These are phyloP conservation scores for Colletotrichum coccodes DNA, from an alignment of 2,329 filamentous ascomycete species.

Conservation along the genomic window DNA sequence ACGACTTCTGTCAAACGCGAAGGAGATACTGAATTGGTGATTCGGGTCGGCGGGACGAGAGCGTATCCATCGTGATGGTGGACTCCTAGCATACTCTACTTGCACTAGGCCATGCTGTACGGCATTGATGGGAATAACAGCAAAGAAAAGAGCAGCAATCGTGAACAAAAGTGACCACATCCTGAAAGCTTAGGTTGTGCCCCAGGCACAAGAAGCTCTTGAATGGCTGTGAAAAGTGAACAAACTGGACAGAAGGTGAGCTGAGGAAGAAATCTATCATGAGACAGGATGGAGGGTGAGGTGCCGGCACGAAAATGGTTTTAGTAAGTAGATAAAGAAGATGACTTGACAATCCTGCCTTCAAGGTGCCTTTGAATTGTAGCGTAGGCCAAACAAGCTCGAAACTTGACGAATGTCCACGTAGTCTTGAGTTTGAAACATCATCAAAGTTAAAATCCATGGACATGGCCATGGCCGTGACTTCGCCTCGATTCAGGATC, in stretches of 20 bases:
- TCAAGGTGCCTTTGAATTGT: background rate
- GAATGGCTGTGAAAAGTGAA: background rate
- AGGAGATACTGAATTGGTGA: slow-evolving; percentile 7
- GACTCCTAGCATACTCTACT: background rate
- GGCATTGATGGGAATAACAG: background rate
- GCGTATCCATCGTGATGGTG: background rate
- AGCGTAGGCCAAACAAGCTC: background rate
- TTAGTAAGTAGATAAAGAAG: too few relatives aligned
- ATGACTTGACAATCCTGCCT: too few relatives aligned
- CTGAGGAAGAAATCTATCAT: too few relatives aligned
- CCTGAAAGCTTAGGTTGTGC: background rate
- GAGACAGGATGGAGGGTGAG: background rate
- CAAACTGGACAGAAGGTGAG: background rate
- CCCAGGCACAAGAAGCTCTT: background rate
- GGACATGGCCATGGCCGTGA: too few relatives aligned
- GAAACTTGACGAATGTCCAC: background rate
- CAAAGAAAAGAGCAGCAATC: background rate
- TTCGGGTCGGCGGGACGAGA: background rate
- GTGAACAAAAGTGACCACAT: background rate
- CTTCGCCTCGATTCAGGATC: background rate
- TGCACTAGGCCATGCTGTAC: background rate
- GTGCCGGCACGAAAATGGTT: background rate
- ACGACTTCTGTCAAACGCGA: slow-evolving; percentile 8
- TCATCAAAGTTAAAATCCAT: background rate
- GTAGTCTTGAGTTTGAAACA: background rate